Percentiles rank a stretch among this genome's conserved stretches.
Conservation (phyloP, 331 rosid genomes). For the Pyrus hybrid region DNA sequence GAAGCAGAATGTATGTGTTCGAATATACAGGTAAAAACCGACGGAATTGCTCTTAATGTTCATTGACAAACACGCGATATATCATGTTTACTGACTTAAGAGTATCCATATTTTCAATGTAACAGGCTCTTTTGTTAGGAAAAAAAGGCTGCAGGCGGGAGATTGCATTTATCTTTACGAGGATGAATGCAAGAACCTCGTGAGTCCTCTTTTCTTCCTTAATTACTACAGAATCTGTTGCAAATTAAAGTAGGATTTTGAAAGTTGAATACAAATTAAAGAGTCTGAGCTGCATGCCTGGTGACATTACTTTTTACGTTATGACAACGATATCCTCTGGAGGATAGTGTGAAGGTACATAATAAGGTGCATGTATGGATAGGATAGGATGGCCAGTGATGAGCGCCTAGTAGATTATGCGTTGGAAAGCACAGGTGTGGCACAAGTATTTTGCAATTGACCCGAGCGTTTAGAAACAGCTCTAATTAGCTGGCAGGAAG, state of each 20-base stretch:
- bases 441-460: neutral
- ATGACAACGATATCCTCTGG: neutral
- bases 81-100: neutral
- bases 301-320: neutral
- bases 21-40: slow-evolving; percentile 42
- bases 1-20: slow-evolving; percentile 60
- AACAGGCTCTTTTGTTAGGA: slow-evolving; percentile 39
- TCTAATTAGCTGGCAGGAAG: neutral
- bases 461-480: neutral
- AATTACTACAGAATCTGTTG: neutral
- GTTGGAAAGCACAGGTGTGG: neutral
- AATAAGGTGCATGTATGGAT: neutral
- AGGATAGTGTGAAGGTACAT: neutral
- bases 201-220: slow-evolving; percentile 25
- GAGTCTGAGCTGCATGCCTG: neutral
- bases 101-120: neutral
- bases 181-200: slow-evolving; percentile 47
- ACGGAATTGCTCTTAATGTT: neutral
- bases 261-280: neutral
- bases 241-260: neutral
- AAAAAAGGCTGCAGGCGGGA: slow-evolving; percentile 34
- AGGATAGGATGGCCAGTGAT: neutral
- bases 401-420: slow-evolving; percentile 1
- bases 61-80: neutral
- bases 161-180: slow-evolving; percentile 50